Conservation (phyloP, 1,139 yeast species). For the Taiozyma sp. region DNA sequence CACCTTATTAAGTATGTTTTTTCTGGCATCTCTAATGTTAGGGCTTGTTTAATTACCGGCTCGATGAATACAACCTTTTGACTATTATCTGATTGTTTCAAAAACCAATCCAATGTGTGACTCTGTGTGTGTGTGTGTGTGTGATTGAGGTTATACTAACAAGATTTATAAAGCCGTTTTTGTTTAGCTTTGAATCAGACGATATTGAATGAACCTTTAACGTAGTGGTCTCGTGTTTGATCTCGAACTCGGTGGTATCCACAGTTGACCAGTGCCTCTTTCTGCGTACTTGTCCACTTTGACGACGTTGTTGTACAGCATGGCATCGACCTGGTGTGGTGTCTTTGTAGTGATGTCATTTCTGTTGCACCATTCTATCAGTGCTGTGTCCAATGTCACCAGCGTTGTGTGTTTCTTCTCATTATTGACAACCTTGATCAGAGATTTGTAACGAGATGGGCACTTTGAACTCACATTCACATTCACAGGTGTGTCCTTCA, state of each 20-base stretch:
- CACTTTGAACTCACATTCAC: background rate
- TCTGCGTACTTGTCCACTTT: conserved; percentile 36
- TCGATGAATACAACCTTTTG: conserved; percentile 25
- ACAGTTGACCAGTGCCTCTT: conserved; percentile 45
- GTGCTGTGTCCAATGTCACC: background rate
- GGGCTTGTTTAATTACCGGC: conserved; percentile 27
- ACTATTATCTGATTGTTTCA: conserved; percentile 10
- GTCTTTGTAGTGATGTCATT: background rate
- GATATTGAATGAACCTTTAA: background rate
- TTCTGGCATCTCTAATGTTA: conserved; percentile 30
- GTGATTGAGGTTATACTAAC: background rate
- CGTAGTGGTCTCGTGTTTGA: background rate
- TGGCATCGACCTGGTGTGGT: background rate
- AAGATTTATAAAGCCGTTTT: background rate
- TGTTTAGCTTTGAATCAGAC: background rate
- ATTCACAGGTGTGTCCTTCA: background rate
- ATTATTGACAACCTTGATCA: background rate
- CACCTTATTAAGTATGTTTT: conserved; percentile 22
- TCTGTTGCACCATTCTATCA: background rate
- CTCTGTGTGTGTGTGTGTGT: background rate
- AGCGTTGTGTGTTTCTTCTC: background rate
- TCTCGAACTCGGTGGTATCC: conserved; percentile 35
- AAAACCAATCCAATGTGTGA: background rate
- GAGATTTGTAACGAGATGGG: background rate
- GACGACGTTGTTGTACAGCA: background rate